A percentile compares a stretch with the other conserved stretches of the same genome.
phyloP scores from a whole-genome alignment of 208 protist genomes.

The Acanthamoeba polyphaga region DNA sequence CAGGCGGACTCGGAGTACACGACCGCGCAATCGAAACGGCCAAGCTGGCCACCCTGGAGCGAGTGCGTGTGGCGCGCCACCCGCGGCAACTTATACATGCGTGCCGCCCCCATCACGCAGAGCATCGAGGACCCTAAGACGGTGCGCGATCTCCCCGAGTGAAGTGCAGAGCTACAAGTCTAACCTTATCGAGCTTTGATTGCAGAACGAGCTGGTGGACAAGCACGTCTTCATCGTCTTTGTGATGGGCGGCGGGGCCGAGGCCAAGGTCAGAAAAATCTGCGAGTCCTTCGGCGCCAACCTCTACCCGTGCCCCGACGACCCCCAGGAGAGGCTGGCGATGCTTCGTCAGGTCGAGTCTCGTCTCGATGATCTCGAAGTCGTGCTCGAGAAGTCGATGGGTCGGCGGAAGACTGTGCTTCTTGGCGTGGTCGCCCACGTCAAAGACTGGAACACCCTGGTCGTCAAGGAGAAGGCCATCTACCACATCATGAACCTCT shows the following conservation, averaged over 20 bases:
- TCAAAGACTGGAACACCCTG: conserved; percentile 93
- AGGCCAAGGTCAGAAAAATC: conserved; percentile 96
- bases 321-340: conserved; percentile 88
- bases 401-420: conserved; percentile 88
- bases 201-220: conserved; percentile 69
- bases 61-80: conserved; percentile 95
- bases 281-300: conserved; percentile 96
- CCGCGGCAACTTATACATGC: conserved; percentile 97
- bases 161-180: not conserved
- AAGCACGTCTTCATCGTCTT: conserved; percentile 98
- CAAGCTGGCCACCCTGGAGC: conserved; percentile 93
- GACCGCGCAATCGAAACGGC: conserved; percentile 95
- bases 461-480: conserved; percentile 97
- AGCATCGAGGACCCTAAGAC: conserved; percentile 93
- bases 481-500: conserved; percentile 97
- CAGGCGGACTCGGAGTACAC: conserved; percentile 89
- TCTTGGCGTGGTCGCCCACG: conserved; percentile 88
- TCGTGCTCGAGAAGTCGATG: conserved; percentile 82
- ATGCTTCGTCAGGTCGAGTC: conserved; percentile 76
- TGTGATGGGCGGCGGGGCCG: conserved; percentile 95
- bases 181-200: not conserved
- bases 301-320: conserved; percentile 96
- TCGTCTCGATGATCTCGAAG: conserved; percentile 86
- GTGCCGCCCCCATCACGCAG: conserved; percentile 92
- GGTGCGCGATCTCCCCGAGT: not conserved